phyloP scores from a whole-genome alignment of 2,329 filamentous ascomycete species.

The Neofusicoccum parvum region DNA sequence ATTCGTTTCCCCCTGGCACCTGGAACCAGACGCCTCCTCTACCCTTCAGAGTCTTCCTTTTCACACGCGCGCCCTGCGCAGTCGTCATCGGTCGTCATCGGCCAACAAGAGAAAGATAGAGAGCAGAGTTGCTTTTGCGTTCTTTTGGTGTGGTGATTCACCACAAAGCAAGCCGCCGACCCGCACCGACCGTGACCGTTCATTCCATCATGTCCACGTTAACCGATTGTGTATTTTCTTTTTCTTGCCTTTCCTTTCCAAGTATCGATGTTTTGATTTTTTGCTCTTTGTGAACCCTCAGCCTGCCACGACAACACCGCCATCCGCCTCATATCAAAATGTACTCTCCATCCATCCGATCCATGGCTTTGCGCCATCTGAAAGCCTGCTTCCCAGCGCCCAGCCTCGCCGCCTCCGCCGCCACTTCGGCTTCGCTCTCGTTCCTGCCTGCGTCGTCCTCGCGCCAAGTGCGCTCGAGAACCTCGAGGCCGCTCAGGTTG shows the following conservation, averaged over 20 bases:
- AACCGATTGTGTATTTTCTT: neutral
- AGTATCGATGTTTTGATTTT: neutral
- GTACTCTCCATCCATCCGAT: slow-evolving; percentile 54
- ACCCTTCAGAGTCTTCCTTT: neutral
- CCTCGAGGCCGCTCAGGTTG: slow-evolving; percentile 81
- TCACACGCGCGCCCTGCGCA: neutral
- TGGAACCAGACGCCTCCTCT: neutral
- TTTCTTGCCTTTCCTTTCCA: neutral
- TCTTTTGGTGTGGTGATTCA: neutral
- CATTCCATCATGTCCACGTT: slow-evolving; percentile 15
- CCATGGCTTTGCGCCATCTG: slow-evolving; percentile 55
- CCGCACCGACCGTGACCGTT: neutral
- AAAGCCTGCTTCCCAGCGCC: slow-evolving; percentile 45
- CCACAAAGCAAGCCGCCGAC: neutral
- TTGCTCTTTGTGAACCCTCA: neutral
- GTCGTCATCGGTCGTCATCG: neutral
- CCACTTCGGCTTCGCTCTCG: slow-evolving; percentile 21
- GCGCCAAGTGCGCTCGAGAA: slow-evolving; percentile 82
- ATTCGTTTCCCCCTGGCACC: neutral
- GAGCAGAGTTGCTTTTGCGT: neutral
- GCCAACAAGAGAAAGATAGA: neutral
- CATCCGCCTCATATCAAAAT: slow-evolving; percentile 47
- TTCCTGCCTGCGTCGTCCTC: slow-evolving; percentile 48
- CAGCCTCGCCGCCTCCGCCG: slow-evolving; percentile 25
- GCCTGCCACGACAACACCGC: neutral